A percentile compares a stretch with the other conserved stretches of the same genome.
These are phyloP conservation scores for Boletellus ananas DNA, from an alignment of 768 basidiomycete species.

Conservation along the genomic window DNA sequence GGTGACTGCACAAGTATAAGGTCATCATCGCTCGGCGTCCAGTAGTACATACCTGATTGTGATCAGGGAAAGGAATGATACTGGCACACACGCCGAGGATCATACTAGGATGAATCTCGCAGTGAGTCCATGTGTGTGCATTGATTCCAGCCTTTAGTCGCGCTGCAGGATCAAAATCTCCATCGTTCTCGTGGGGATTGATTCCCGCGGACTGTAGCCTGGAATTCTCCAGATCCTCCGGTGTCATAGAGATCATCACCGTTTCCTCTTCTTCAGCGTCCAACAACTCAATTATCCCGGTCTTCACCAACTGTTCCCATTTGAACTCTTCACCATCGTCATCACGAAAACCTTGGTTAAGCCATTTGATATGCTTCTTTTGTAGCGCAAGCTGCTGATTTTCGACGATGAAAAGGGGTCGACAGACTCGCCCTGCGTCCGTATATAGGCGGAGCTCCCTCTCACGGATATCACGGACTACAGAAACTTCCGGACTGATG, in stretches of 20 bases:
- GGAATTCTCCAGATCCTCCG: slow-evolving; percentile 89
- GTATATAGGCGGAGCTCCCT: slow-evolving; percentile 92
- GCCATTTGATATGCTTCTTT: slow-evolving; percentile 79
- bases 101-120: slow-evolving; percentile 99
- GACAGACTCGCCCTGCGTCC: slow-evolving; percentile 94
- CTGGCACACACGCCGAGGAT: slow-evolving; percentile 97
- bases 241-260: slow-evolving; percentile 99
- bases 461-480: slow-evolving; percentile 97
- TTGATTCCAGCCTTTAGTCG: slow-evolving; percentile 81
- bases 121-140: slow-evolving; percentile 95
- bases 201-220: slow-evolving; percentile 59
- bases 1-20: slow-evolving; percentile 63
- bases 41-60: slow-evolving; percentile 77
- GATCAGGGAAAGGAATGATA: slow-evolving; percentile 99
- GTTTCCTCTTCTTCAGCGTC: slow-evolving; percentile 99
- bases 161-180: slow-evolving; percentile 80
- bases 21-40: neutral
- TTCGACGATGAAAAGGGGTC: slow-evolving; percentile 95
- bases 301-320: slow-evolving; percentile 83
- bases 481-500: slow-evolving; percentile 93
- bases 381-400: slow-evolving; percentile 80
- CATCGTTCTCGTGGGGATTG: slow-evolving; percentile 56
- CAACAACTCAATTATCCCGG: slow-evolving; percentile 87
- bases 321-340: slow-evolving; percentile 60
- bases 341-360: slow-evolving; percentile 56